A percentile compares a stretch with the other conserved stretches of the same genome.
phyloP scores from a whole-genome alignment of 768 basidiomycete genomes.

The Clitopilus passeckerianus region DNA sequence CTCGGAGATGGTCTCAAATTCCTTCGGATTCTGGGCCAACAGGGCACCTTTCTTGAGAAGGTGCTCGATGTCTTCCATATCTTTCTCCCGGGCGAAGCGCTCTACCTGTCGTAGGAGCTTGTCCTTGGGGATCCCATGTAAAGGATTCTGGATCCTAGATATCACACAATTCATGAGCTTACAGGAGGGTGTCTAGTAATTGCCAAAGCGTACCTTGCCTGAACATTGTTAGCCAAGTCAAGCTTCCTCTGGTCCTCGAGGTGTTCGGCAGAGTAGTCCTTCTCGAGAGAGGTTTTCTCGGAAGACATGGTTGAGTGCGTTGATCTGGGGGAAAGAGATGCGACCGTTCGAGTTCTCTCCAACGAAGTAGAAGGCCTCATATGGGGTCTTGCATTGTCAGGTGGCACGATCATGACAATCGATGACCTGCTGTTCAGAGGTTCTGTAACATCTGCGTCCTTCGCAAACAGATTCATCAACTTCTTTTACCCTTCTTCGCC shows the following conservation, averaged over 20 bases:
- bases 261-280: background rate
- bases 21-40: slow-evolving; percentile 60
- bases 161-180: background rate
- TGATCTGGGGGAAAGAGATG: slow-evolving; percentile 9
- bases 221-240: slow-evolving; percentile 35
- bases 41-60: slow-evolving; percentile 68
- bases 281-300: slow-evolving; percentile 16
- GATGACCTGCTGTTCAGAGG: too few species aligned
- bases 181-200: background rate
- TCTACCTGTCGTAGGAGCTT: slow-evolving; percentile 58
- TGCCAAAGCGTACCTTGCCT: slow-evolving; percentile 28
- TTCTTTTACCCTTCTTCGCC: background rate
- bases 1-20: slow-evolving; percentile 36
- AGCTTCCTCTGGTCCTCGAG: slow-evolving; percentile 19
- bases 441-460: background rate
- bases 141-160: slow-evolving; percentile 37
- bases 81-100: slow-evolving; percentile 49
- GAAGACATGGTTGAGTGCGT: slow-evolving; percentile 18
- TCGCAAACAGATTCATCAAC: background rate
- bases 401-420: too few species aligned
- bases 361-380: background rate
- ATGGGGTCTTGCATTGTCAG: background rate
- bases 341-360: slow-evolving; percentile 2
- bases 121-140: slow-evolving; percentile 54
- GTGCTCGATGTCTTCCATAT: slow-evolving; percentile 35